Conservation (phyloP, 768 basidiomycete species). For the Rhizopogon vulgaris region DNA sequence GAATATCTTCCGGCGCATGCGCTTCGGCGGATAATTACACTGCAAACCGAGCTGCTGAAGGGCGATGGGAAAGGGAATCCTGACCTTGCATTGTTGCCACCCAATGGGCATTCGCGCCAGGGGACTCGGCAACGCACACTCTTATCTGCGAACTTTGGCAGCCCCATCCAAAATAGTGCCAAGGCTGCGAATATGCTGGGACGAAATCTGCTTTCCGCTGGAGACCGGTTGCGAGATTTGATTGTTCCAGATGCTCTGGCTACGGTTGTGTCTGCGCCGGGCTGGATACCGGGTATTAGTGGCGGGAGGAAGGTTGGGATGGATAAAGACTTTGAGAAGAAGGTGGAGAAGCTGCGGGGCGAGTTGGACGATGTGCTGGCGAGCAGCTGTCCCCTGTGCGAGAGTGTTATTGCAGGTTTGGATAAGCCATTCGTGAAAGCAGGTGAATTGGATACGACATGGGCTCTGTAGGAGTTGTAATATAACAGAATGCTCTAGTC, state of each 20-base stretch:
- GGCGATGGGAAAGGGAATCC: constrained; percentile 28
- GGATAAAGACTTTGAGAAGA: constrained; percentile 48
- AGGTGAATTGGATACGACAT: constrained; percentile 73
- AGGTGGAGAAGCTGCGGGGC: constrained; percentile 64
- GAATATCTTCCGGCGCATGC: constrained; percentile 81
- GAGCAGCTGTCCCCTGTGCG: constrained; percentile 89
- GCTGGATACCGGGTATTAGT: constrained; percentile 69
- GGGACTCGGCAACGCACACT: constrained; percentile 55
- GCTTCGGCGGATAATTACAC: constrained; percentile 76
- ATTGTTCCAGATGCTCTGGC: constrained; percentile 94
- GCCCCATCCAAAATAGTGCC: constrained; percentile 55
- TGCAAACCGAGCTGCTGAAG: constrained; percentile 82
- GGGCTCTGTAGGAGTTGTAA: constrained; percentile 47
- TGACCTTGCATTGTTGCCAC: constrained; percentile 29
- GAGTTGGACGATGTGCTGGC: constrained; percentile 90
- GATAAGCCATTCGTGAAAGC: constrained; percentile 83
- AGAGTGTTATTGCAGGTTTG: constrained; percentile 77
- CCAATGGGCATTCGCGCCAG: constrained; percentile 33
- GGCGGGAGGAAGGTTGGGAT: constrained; percentile 40
- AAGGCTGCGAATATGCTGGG: constrained; percentile 65
- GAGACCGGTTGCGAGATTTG: constrained; percentile 84
- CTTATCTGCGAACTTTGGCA: constrained; percentile 67
- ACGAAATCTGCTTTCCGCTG: constrained; percentile 79
- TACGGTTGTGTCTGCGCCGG: constrained; percentile 69
- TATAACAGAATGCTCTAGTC: too few species aligned